Percentiles rank a stretch among this genome's conserved stretches.
Conservation (phyloP, 1,284 basidiomycete species). For the Rhodotorula sp. region DNA sequence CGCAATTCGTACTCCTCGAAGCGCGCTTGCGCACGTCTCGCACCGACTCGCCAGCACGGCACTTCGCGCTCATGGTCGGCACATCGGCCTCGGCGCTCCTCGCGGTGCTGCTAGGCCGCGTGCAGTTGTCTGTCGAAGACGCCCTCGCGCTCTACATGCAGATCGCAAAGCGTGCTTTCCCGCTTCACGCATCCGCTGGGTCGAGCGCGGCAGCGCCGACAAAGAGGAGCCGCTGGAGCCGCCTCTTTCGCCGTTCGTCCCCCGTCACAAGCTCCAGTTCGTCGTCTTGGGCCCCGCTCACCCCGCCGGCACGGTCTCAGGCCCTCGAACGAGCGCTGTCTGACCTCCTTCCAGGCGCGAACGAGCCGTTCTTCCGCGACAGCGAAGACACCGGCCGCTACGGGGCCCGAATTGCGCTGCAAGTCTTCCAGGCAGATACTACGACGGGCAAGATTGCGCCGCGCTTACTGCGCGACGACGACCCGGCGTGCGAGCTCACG, state of each 20-base stretch:
- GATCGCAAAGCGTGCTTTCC: conserved; percentile 30
- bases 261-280: neutral
- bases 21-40: conserved; percentile 11
- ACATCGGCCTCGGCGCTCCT: conserved; percentile 37
- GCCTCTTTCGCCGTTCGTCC: conserved; percentile 26
- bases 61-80: conserved; percentile 42
- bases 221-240: conserved; percentile 13
- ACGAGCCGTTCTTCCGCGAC: conserved; percentile 4
- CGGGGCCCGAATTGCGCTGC: conserved; percentile 5
- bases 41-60: conserved; percentile 20
- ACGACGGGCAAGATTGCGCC: conserved; percentile 3
- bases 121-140: conserved; percentile 15
- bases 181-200: conserved; percentile 3
- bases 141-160: conserved; percentile 28
- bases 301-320: neutral
- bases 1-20: conserved; percentile 24
- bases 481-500: neutral
- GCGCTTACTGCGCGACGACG: neutral
- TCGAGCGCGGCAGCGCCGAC: neutral
- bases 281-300: neutral
- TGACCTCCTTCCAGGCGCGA: conserved; percentile 6
- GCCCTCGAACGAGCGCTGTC: conserved; percentile 10
- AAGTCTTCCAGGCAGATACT: conserved; percentile 10
- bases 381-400: no score
- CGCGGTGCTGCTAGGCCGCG: conserved; percentile 37